Conservation (phyloP, 176 grass and related monocot genomes). For the Saccharum officinarum region DNA sequence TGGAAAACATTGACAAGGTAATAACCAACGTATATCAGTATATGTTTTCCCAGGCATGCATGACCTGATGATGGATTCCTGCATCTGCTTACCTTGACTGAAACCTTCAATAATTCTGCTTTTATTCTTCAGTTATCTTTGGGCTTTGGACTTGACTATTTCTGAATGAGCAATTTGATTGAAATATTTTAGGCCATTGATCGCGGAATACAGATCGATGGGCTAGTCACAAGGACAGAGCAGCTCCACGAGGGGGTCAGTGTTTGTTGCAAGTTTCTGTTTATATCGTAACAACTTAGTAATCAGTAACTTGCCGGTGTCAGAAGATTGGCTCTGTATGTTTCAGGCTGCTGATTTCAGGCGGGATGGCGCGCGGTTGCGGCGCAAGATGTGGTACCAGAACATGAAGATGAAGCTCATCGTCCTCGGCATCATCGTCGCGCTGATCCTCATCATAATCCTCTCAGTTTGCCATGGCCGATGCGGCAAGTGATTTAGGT, state of each 20-base stretch:
- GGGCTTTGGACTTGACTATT: neutral
- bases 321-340: neutral
- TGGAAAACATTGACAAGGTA: slow-evolving; percentile 86
- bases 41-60: neutral
- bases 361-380: slow-evolving; percentile 44
- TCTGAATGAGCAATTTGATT: neutral
- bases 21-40: neutral
- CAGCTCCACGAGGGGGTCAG: slow-evolving; percentile 31
- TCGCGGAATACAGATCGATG: slow-evolving; percentile 57
- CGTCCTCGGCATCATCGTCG: slow-evolving; percentile 57
- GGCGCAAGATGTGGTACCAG: slow-evolving; percentile 86
- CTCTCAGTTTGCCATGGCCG: slow-evolving; percentile 64
- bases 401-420: slow-evolving; percentile 96
- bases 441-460: slow-evolving; percentile 77
- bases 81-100: neutral
- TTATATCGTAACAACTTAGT: no score
- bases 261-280: neutral
- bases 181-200: slow-evolving; percentile 47
- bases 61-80: neutral
- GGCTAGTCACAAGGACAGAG: slow-evolving; percentile 69
- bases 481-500: slow-evolving; percentile 16
- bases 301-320: neutral
- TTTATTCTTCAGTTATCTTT: neutral
- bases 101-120: neutral
- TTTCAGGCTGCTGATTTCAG: slow-evolving; percentile 74